phyloP scores from a whole-genome alignment of 495 filamentous ascomycete genomes.

The Parathielavia hyrcaniae region DNA sequence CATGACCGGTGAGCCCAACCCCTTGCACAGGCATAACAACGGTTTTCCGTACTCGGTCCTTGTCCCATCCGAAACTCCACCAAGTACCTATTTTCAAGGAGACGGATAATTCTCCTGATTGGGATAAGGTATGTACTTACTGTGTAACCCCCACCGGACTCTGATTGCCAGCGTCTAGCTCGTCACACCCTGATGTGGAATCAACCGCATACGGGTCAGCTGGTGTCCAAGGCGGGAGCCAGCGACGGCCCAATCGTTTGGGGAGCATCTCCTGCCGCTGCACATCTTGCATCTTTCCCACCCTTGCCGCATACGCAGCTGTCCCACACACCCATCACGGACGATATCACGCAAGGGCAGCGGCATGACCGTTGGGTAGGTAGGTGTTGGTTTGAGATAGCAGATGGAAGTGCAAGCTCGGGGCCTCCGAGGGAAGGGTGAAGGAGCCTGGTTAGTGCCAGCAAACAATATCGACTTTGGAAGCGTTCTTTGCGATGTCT shows the following conservation, averaged over 20 bases:
- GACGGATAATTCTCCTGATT: no score
- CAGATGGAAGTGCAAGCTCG: background rate
- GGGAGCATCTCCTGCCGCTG: background rate
- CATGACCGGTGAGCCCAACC: conserved; percentile 11
- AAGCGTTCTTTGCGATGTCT: no score
- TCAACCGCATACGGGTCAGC: background rate
- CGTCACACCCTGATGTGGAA: conserved; percentile 2
- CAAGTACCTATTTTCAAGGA: background rate
- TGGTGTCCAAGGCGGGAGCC: background rate
- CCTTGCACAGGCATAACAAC: background rate
- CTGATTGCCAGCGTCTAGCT: background rate
- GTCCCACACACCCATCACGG: conserved; percentile 8
- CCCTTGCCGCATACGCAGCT: conserved; percentile 11
- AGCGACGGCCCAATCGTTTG: conserved; percentile 8
- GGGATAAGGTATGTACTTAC: no score
- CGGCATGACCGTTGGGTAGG: background rate
- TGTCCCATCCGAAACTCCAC: background rate
- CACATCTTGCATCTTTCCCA: conserved; percentile 1
- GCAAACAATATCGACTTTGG: no score
- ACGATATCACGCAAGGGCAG: background rate
- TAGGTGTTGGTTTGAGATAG: no score
- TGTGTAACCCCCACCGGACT: background rate
- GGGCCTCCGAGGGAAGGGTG: no score
- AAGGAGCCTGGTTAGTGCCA: no score
- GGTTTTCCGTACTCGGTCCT: background rate